Conservation (phyloP, 2,329 filamentous ascomycete species). For the Penicillium nordicum region DNA sequence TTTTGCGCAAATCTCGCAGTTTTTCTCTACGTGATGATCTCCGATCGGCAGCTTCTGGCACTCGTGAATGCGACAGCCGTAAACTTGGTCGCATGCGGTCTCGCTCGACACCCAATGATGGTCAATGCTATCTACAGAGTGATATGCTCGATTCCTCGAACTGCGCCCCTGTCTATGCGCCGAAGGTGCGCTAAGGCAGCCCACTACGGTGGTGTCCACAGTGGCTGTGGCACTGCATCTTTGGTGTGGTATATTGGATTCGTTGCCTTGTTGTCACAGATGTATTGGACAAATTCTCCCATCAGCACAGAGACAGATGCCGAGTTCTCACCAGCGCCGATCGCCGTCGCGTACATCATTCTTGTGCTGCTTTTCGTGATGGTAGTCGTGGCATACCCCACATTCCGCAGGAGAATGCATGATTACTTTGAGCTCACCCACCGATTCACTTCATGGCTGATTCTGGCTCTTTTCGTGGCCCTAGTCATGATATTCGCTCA, state of each 20-base stretch:
- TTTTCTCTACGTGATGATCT: conserved; percentile 37
- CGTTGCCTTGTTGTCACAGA: conserved; percentile 28
- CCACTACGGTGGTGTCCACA: conserved; percentile 53
- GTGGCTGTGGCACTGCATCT: conserved; percentile 48
- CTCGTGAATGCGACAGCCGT: conserved; percentile 43
- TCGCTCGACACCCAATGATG: conserved; percentile 52
- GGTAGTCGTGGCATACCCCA: conserved; percentile 61
- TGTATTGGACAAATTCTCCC: conserved; percentile 24
- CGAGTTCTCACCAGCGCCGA: conserved; percentile 35
- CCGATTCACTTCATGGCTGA: conserved; percentile 67
- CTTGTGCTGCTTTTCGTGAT: conserved; percentile 57
- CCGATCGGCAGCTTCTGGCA: conserved; percentile 33
- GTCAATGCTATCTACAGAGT: conserved; percentile 50
- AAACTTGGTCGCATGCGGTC: conserved; percentile 47
- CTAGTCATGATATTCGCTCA: conserved; percentile 56
- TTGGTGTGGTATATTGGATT: conserved; percentile 46
- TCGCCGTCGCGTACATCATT: conserved; percentile 57
- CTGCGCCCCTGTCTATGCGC: conserved; percentile 45
- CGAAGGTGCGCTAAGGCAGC: conserved; percentile 49
- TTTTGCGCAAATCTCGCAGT: conserved; percentile 38
- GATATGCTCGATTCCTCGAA: conserved; percentile 45
- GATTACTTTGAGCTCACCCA: conserved; percentile 68
- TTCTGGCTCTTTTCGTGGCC: conserved; percentile 63
- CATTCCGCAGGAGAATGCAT: conserved; percentile 60
- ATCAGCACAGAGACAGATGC: conserved; percentile 13